These are phyloP conservation scores for Solanum chiquidenum DNA, from an alignment of 257 asterid species.

Conservation along the genomic window DNA sequence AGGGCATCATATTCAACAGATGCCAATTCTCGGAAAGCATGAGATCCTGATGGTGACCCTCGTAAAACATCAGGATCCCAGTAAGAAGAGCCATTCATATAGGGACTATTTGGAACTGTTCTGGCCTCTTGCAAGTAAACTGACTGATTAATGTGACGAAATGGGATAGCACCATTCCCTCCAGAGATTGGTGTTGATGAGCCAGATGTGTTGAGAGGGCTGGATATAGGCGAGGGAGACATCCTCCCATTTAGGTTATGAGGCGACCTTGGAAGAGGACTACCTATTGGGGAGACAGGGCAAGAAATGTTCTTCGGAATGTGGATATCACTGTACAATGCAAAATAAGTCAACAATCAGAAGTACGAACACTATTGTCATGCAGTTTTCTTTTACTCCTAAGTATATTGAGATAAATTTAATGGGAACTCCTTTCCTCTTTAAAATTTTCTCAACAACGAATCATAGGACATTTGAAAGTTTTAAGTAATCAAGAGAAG, in stretches of 20 bases:
- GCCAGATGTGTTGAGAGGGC: constrained; percentile 76
- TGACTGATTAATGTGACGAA: constrained; percentile 43
- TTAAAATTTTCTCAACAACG: neutral
- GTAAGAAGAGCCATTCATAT: constrained; percentile 27
- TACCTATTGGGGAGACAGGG: constrained; percentile 64
- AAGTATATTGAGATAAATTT: neutral
- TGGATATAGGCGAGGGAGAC: constrained; percentile 91
- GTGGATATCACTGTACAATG: constrained; percentile 37
- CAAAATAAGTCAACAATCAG: neutral
- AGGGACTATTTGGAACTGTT: constrained; percentile 1
- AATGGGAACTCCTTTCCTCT: neutral
- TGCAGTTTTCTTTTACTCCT: neutral
- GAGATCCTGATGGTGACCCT: constrained; percentile 44
- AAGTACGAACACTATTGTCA: neutral
- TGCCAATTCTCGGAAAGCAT: constrained; percentile 50
- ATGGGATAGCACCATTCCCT: constrained; percentile 54
- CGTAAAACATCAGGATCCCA: constrained; percentile 79
- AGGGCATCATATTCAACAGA: constrained; percentile 36
- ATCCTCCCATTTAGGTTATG: constrained; percentile 70
- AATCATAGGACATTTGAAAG: neutral
- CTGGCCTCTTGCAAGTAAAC: constrained; percentile 33
- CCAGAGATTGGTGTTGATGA: constrained; percentile 69
- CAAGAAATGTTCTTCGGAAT: constrained; percentile 46
- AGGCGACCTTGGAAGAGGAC: constrained; percentile 82
- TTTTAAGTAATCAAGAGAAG: neutral